Evolutionary conservation across 2,329 filamentous ascomycete genomes (phyloP).

Genomic region (Intubia oerlemansii): DNA sequence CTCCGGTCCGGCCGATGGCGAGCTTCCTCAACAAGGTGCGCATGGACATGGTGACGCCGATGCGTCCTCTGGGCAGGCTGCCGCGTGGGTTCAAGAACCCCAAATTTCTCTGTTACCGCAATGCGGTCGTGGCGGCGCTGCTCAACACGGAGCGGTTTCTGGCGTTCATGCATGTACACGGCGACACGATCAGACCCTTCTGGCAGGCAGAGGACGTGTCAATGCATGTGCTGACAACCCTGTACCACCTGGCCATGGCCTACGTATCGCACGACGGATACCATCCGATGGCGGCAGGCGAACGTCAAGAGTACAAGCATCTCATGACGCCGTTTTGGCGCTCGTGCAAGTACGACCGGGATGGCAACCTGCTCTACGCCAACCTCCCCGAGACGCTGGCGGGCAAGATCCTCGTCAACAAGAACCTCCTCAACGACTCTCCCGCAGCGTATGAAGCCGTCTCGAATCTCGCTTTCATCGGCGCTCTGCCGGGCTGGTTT

Average conservation of each 20-base stretch:
- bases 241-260: constrained; percentile 6
- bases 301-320: neutral
- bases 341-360: constrained; percentile 2
- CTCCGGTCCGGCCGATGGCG: neutral
- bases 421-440: too few species aligned
- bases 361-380: neutral
- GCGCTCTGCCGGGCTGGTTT: too few species aligned
- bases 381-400: too few species aligned
- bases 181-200: too few species aligned
- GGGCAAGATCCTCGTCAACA: neutral
- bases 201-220: neutral
- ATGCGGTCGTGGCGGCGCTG: constrained; percentile 5
- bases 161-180: constrained; percentile 4
- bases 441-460: too few species aligned
- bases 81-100: constrained; percentile 5
- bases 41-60: constrained; percentile 2
- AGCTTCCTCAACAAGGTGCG: constrained; percentile 4
- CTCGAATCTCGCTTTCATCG: neutral
- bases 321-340: constrained; percentile 4
- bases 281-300: constrained; percentile 1
- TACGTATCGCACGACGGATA: constrained; percentile 3
- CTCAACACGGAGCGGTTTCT: constrained; percentile 6
- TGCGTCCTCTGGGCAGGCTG: neutral
- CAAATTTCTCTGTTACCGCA: constrained; percentile 7
- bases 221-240: constrained; percentile 4